Evolutionary conservation across 306 rosid genomes (phyloP), one percentile per base, ranked within the genome.

Genomic region (Leucaena leucocephala): DNA sequence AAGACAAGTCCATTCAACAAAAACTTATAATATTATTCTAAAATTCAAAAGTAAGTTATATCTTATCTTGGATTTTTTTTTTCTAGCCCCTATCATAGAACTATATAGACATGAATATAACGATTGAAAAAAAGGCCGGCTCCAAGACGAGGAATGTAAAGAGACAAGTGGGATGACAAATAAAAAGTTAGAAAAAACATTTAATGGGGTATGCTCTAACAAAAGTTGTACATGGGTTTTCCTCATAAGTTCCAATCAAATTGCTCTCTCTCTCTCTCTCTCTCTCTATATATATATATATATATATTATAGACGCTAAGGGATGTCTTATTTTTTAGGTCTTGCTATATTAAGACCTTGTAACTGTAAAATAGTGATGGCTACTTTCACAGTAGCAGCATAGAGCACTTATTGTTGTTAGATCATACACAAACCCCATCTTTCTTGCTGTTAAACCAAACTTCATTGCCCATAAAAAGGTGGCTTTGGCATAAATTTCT

Each of bases 261-360:
- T 48, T 48, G 70, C 42, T 15, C 52, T 48, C 71, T 63, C 76
- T 76, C 77, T 43, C 74, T 82, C 77, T 80, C 64, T 74, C 78
- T 73, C 78, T 78, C 82, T 55, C 0, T 27, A 27, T 27, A 27
- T 27, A 27, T 27, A 27, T 27, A 27, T 27, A 27, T 27, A 27
- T 27, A 27, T 27, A 34, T 75, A 52, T 3, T 57, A 36, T 27
- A 27, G 0, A n/a, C 77, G 65, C 80, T 72, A 72, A 68, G 62
- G 15, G 35, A 54, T 79, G 83, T 86, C 87, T 82, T 86, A 76
- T 72, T 84, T 83, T 84, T 82, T 69, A 77, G 89, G 92, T 81
- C 85, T 78, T 84, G 85, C 87, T 82, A 71, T 88, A 92, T 88
- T 88, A 87, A 81, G 97, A 95, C 97, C 84, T 84, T 87, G 84